phyloP scores from a whole-genome alignment of 192 early-diverging fungal genomes.

The Coemansia sp. region DNA sequence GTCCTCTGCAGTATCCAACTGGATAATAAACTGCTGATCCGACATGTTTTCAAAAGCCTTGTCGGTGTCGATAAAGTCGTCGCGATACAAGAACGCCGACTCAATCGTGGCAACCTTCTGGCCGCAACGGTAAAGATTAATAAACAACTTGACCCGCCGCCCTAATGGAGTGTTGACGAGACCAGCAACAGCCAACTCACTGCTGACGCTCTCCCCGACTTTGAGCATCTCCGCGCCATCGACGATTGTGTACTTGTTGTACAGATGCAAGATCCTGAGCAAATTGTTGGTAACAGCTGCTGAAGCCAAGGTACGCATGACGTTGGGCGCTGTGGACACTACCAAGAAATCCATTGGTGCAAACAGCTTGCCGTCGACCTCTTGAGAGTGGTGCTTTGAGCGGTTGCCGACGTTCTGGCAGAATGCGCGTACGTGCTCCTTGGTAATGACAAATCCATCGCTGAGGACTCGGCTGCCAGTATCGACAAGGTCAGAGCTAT shows the following conservation, averaged over 20 bases:
- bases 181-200: conserved; percentile 70
- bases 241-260: conserved; percentile 77
- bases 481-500: neutral
- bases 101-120: conserved; percentile 74
- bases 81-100: conserved; percentile 81
- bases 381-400: conserved; percentile 51
- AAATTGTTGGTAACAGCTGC: conserved; percentile 83
- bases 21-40: conserved; percentile 70
- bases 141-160: conserved; percentile 80
- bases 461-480: neutral
- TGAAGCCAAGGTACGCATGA: conserved; percentile 81
- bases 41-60: conserved; percentile 73
- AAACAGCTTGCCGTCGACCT: conserved; percentile 54
- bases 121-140: conserved; percentile 59
- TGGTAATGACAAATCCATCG: conserved; percentile 40
- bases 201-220: conserved; percentile 74
- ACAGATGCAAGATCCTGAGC: conserved; percentile 80
- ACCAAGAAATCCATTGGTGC: conserved; percentile 93
- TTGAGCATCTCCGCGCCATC: conserved; percentile 63
- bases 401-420: conserved; percentile 76
- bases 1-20: conserved; percentile 69
- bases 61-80: conserved; percentile 68
- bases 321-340: conserved; percentile 73
- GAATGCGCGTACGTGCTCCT: conserved; percentile 83
- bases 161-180: conserved; percentile 81